phyloP scores from a whole-genome alignment of 768 basidiomycete species.

The Favolaschia claudopus region DNA sequence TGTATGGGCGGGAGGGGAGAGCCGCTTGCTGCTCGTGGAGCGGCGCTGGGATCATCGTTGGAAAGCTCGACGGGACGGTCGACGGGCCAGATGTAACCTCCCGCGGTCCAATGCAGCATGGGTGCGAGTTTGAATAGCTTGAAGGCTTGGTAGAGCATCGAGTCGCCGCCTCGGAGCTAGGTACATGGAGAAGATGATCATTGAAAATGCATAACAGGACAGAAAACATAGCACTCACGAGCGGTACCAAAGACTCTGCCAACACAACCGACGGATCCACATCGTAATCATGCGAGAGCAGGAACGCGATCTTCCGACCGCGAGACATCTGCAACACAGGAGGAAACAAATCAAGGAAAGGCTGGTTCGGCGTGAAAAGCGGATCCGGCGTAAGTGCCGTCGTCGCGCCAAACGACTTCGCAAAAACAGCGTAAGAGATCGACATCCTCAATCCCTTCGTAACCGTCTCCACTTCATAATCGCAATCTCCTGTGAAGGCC shows the following conservation, averaged over 20 bases:
- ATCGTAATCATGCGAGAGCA: slow-evolving; percentile 71
- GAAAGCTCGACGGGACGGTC: slow-evolving; percentile 73
- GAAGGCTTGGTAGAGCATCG: slow-evolving; percentile 76
- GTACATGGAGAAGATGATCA: background rate
- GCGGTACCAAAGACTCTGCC: slow-evolving; percentile 75
- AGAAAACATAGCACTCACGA: slow-evolving; percentile 58
- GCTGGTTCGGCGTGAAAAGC: slow-evolving; percentile 75
- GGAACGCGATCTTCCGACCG: slow-evolving; percentile 77
- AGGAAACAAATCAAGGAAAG: slow-evolving; percentile 74
- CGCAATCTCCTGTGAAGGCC: slow-evolving; percentile 77
- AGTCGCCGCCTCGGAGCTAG: slow-evolving; percentile 81
- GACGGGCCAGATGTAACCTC: slow-evolving; percentile 82
- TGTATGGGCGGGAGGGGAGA: slow-evolving; percentile 37
- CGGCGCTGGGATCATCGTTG: slow-evolving; percentile 43
- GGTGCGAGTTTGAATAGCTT: slow-evolving; percentile 79
- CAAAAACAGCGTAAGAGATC: slow-evolving; percentile 74
- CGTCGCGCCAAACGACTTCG: slow-evolving; percentile 74
- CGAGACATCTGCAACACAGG: slow-evolving; percentile 77
- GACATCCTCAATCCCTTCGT: slow-evolving; percentile 74
- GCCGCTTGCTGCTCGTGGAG: slow-evolving; percentile 25
- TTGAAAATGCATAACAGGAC: background rate
- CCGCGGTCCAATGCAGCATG: slow-evolving; percentile 83
- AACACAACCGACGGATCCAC: slow-evolving; percentile 73
- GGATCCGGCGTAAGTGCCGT: slow-evolving; percentile 60
- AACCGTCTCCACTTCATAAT: slow-evolving; percentile 76